Conservation (phyloP, 768 basidiomycete genomes). For the Trametes sanguinea region DNA sequence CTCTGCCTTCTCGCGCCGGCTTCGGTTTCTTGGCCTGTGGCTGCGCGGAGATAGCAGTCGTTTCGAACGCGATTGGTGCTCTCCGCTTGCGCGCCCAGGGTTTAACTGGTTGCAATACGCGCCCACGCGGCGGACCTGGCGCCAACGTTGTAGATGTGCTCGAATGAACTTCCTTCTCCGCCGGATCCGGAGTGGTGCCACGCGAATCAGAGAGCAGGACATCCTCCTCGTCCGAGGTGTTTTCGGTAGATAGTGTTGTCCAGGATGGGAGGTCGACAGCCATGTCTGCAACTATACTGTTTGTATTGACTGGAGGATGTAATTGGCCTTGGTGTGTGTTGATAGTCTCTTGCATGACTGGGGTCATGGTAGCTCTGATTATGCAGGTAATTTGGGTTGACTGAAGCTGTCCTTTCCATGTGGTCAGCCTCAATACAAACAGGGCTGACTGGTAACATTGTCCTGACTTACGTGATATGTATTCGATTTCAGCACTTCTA, state of each 20-base stretch:
- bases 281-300: background rate
- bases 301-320: too few species aligned
- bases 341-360: background rate
- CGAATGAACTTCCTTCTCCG: too few species aligned
- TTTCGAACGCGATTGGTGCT: background rate
- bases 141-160: too few species aligned
- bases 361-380: too few species aligned
- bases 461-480: too few species aligned
- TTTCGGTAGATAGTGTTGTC: conserved; percentile 2
- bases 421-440: too few species aligned
- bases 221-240: background rate
- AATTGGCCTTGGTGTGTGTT: background rate
- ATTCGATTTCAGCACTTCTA: too few species aligned
- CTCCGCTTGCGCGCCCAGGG: background rate
- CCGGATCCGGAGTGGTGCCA: conserved; percentile 1
- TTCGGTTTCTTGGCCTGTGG: background rate
- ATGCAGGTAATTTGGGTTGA: too few species aligned
- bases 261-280: background rate
- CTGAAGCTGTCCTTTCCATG: too few species aligned
- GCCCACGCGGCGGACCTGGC: too few species aligned
- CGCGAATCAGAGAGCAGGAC: background rate
- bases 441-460: too few species aligned
- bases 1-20: background rate
- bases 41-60: background rate
- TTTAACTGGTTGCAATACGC: background rate